Evolutionary conservation across 1,139 yeast genomes (phyloP).

Genomic region (Candida dubliniensis): DNA sequence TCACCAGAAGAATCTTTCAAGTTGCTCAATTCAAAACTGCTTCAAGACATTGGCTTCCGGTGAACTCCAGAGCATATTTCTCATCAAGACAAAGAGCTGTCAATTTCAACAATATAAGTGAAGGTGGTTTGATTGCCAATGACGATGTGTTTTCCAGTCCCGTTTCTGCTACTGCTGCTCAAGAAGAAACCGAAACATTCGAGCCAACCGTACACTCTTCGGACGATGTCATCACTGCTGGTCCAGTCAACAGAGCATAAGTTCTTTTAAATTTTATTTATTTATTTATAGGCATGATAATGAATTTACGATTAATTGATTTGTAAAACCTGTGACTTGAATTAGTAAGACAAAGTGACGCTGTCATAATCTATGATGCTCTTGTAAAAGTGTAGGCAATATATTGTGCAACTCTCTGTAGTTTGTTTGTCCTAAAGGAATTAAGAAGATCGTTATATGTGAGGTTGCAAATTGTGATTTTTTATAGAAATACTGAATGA

Average conservation of each 20-base stretch:
- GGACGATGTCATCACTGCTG: constrained; percentile 47
- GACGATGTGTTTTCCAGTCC: constrained; percentile 30
- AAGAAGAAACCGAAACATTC: constrained; percentile 27
- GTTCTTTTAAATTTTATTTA: not conserved
- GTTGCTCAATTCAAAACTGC: constrained; percentile 44
- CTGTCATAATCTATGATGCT: no score
- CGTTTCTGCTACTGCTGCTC: constrained; percentile 15
- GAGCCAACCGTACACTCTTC: constrained; percentile 44
- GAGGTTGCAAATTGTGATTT: no score
- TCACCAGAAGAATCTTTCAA: constrained; percentile 33
- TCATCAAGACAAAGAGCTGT: constrained; percentile 42
- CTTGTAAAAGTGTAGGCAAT: no score
- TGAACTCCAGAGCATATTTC: constrained; percentile 21
- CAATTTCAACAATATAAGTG: constrained; percentile 36
- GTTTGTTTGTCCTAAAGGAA: no score
- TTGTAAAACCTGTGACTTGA: not conserved
- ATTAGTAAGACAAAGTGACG: no score
- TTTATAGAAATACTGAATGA: no score
- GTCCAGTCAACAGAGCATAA: constrained; percentile 38
- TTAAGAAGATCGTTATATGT: no score
- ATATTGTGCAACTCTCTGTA: no score
- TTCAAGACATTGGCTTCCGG: constrained; percentile 48
- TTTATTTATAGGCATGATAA: no score
- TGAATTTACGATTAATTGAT: not conserved
- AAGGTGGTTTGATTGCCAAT: constrained; percentile 36